These are phyloP conservation scores for Astraeus odoratus DNA, from an alignment of 768 basidiomycete genomes.

Conservation along the genomic window DNA sequence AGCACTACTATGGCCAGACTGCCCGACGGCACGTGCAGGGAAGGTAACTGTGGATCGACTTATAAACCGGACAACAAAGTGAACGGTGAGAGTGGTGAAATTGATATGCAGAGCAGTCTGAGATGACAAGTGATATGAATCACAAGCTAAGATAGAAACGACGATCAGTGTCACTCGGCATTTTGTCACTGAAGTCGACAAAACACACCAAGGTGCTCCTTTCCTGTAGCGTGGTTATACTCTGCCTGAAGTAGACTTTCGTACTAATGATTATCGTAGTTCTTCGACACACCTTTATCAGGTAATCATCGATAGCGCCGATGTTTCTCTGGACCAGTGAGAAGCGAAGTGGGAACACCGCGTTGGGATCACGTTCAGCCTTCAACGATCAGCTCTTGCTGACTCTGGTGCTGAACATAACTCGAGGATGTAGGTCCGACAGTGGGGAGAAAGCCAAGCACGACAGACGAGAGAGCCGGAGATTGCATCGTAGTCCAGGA, in stretches of 20 bases:
- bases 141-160: slow-evolving; percentile 20
- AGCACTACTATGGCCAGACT: slow-evolving; percentile 6
- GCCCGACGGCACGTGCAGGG: slow-evolving; percentile 10
- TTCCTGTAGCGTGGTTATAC: slow-evolving; percentile 25
- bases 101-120: slow-evolving; percentile 27
- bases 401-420: slow-evolving; percentile 34
- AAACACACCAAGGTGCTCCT: slow-evolving; percentile 23
- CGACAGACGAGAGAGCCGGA: slow-evolving; percentile 10
- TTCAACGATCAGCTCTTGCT: slow-evolving; percentile 31
- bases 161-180: not conserved
- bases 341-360: slow-evolving; percentile 22
- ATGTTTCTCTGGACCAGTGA: slow-evolving; percentile 28
- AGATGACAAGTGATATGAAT: slow-evolving; percentile 28
- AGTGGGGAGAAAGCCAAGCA: slow-evolving; percentile 13
- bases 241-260: slow-evolving; percentile 24
- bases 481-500: slow-evolving; percentile 9
- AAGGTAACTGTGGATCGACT: slow-evolving; percentile 10
- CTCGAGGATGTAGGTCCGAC: slow-evolving; percentile 13
- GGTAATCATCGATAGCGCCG: slow-evolving; percentile 17
- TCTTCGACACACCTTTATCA: slow-evolving; percentile 27
- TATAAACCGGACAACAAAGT: slow-evolving; percentile 24
- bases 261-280: slow-evolving; percentile 29
- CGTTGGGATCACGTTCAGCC: slow-evolving; percentile 29
- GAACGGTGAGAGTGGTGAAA: slow-evolving; percentile 26
- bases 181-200: slow-evolving; percentile 4